Evolutionary conservation across 345 rosid species (phyloP).

Genomic region (Arabidopsis arenosa): DNA sequence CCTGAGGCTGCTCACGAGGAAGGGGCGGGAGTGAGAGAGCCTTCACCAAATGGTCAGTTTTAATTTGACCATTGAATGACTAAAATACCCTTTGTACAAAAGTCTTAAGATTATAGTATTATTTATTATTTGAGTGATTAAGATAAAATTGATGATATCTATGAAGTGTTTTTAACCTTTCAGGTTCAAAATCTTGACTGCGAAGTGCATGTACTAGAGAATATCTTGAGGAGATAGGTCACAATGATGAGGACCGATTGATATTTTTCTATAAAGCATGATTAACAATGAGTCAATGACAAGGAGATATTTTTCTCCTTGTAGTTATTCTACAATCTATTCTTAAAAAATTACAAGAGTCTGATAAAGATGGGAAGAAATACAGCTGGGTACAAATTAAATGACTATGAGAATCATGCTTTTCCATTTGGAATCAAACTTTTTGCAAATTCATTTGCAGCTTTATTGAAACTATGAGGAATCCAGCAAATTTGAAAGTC

Average conservation of each 20-base stretch:
- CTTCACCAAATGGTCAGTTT: not conserved
- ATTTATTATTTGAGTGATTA: not conserved
- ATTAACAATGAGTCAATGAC: not conserved
- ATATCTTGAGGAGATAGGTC: conserved; percentile 4
- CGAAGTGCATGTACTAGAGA: not conserved
- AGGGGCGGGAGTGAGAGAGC: conserved; percentile 8
- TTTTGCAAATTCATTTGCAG: not conserved
- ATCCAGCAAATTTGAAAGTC: not conserved
- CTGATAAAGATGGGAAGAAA: not conserved
- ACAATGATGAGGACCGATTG: conserved; percentile 9
- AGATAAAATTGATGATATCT: conserved; percentile 9
- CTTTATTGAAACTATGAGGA: not conserved
- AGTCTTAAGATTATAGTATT: not conserved
- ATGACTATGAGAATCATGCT: not conserved
- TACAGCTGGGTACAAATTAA: not conserved
- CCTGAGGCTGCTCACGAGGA: conserved; percentile 34
- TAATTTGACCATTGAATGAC: not conserved
- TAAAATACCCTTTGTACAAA: not conserved
- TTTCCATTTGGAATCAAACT: not conserved
- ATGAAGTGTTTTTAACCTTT: conserved; percentile 9
- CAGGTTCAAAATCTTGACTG: conserved; percentile 27
- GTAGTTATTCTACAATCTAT: conserved; percentile 7
- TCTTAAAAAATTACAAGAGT: not conserved
- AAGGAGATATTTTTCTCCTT: not conserved
- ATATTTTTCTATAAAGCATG: not conserved